Base-by-base conservation (phyloP, 495 filamentous ascomycete genomes). In the Podospora comata region DNA sequence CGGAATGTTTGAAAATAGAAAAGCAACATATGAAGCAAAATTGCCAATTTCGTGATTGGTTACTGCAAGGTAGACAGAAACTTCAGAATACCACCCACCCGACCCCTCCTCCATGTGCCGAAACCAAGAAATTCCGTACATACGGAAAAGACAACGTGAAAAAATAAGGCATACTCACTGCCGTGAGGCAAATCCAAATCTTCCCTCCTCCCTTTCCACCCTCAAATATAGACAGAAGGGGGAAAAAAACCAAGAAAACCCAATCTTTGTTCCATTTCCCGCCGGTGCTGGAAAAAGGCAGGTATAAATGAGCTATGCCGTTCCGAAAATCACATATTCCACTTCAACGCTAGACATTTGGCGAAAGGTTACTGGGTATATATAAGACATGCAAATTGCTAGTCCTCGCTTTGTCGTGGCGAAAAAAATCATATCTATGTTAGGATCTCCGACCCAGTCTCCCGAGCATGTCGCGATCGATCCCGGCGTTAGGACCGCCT, bases 401-500 rank as follows among this genome's bases (percentile, higher is more conserved):
- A 5, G 5, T 27, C 56, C 23, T 27, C 16, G 39, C 39, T 48
- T 18, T 48, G 39, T 48, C 39, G 39, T 48, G 39, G 3, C 9
- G 15, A 0, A 11, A 48, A 48, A 48, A 48, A 48, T 48, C 23
- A 58, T 9, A 58, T 27, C 26, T 20, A 20, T 58, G 3, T 67
- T 32, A 74, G 23, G 69, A 65, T 13, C 74, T 73, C 44, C 73
- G 65, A 28, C 74, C 68, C 55, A 78, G 57, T 28, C 71, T 70
- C 19, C 76, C 78, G 19, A 85, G 69, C 82, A 85, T 85, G 66
- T 70, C 77, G 26, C 73, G 73, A 65, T 85, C 82, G 34, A 85
- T 84, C 27, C 79, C 73, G 57, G 73, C 70, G 56, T 28, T 68
- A 28, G 76, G 65, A 59, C 34, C 16, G 19, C 5, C 39, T 48